Evolutionary conservation across 495 filamentous ascomycete species (phyloP), one percentile per base, ranked within the genome.

Genomic region (Penicillium pancosmium): DNA sequence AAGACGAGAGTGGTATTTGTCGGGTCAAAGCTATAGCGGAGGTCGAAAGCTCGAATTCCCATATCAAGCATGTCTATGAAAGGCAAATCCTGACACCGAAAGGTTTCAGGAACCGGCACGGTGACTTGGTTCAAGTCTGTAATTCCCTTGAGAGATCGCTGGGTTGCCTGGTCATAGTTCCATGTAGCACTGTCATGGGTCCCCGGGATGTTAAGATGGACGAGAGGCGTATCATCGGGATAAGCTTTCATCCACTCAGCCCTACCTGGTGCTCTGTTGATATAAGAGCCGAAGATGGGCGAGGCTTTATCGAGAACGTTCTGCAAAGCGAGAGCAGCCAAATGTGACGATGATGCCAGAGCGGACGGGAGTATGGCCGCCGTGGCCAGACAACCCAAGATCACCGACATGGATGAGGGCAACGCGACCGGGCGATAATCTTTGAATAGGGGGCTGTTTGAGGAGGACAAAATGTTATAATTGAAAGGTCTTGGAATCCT

Each of bases 131-230:
- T 74, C 48, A 76, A 67, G 11, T 67, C 62, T 25, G 74, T 76
- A n/a, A 80, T 69, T 7, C 67, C 61, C 0, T 53, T 33, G 4
- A 82, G 64, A 2, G 68, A 49, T 50, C 77, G 67, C 54, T 79
- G 75, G 3, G 78, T 80, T 1, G 71, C 70, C 33, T 68, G 70
- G 11, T 65, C 74, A 54, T 83, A 85, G 64, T 83, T 83, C 81
- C 82, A 84, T 5, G 80, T 84, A 18, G 78, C 76, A 11, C 77
- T 71, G 60, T 85, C 82, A 65, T 85, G 82, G 6, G 76, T 75
- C 1, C 82, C 81, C 19, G 82, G 82, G 41, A 84, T 78, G 59
- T 79, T 82, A 57, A 82, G 77, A 38, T 76, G 75, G 23, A 80
- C 68, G 6, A 84, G 57, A 3, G 64, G 70, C 4, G 70, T 79